A percentile compares a stretch with the other conserved stretches of the same genome.
phyloP scores from a whole-genome alignment of 75 land plant species.

The Pinus tabuliformis region DNA sequence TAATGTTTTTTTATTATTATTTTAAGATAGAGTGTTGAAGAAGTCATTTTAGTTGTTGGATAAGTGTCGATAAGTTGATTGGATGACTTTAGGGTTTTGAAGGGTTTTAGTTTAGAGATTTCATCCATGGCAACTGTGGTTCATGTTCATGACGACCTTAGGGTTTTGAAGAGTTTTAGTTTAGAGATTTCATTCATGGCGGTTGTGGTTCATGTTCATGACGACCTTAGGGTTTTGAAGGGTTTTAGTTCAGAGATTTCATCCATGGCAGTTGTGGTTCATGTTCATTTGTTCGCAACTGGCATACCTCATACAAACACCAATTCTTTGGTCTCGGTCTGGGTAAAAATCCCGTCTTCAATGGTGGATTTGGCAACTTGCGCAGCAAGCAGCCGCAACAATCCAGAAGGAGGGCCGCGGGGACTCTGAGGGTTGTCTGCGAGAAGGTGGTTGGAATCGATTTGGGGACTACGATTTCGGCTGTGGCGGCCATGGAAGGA shows the following conservation, averaged over 20 bases:
- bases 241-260: background rate
- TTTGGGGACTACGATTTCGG: slow-evolving; percentile 67
- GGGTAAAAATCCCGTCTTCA: slow-evolving; percentile 5
- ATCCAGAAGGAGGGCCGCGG: slow-evolving; percentile 9
- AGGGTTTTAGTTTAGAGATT: too few relatives aligned
- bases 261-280: slow-evolving; percentile 9
- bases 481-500: slow-evolving; percentile 77
- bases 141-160: background rate
- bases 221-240: too few relatives aligned
- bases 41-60: too few relatives aligned
- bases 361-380: slow-evolving; percentile 4
- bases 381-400: slow-evolving; percentile 1
- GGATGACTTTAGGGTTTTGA: too few relatives aligned
- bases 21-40: too few relatives aligned
- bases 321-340: slow-evolving; percentile 9
- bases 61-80: too few relatives aligned
- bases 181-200: too few relatives aligned
- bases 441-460: slow-evolving; percentile 78
- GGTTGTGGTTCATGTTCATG: too few relatives aligned
- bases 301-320: background rate
- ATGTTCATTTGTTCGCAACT: slow-evolving; percentile 8
- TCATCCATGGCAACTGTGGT: background rate
- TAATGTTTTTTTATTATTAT: too few relatives aligned
- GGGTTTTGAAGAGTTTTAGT: too few relatives aligned
- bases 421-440: slow-evolving; percentile 33